Percentiles rank a stretch among this genome's conserved stretches.
phyloP scores from a whole-genome alignment of 2,329 filamentous ascomycete species.

The Phialophora tarda region DNA sequence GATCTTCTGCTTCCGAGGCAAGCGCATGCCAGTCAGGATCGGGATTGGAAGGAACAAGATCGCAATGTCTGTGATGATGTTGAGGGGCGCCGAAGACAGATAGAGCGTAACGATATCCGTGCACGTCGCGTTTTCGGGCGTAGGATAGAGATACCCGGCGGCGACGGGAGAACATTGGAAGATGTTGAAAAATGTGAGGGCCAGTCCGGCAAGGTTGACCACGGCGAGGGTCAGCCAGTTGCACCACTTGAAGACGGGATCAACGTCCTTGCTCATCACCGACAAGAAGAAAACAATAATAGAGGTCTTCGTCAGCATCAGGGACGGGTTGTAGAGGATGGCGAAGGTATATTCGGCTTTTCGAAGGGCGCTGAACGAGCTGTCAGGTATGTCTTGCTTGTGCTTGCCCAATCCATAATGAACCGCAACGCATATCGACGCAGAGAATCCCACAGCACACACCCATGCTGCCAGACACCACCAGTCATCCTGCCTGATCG shows the following conservation, averaged over 20 bases:
- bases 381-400: conserved; percentile 45
- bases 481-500: conserved; percentile 76
- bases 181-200: conserved; percentile 83
- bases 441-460: conserved; percentile 54
- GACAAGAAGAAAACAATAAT: conserved; percentile 89
- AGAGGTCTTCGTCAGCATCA: conserved; percentile 75
- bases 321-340: conserved; percentile 57
- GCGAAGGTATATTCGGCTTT: conserved; percentile 65
- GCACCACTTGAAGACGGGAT: conserved; percentile 76
- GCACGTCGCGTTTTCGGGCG: conserved; percentile 57
- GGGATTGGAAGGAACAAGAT: conserved; percentile 88
- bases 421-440: conserved; percentile 54
- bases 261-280: conserved; percentile 70
- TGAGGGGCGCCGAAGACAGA: conserved; percentile 80
- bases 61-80: conserved; percentile 87
- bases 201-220: conserved; percentile 77
- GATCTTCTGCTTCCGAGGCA: conserved; percentile 84
- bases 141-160: conserved; percentile 67
- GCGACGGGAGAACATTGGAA: conserved; percentile 79
- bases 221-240: conserved; percentile 79
- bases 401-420: conserved; percentile 53
- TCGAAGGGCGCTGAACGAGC: conserved; percentile 45
- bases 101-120: conserved; percentile 68
- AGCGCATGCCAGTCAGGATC: conserved; percentile 81
- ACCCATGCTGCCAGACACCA: conserved; percentile 81